Evolutionary conservation across 2,329 filamentous ascomycete species (phyloP).

Genomic region (Drechslerella coelobrocha): DNA sequence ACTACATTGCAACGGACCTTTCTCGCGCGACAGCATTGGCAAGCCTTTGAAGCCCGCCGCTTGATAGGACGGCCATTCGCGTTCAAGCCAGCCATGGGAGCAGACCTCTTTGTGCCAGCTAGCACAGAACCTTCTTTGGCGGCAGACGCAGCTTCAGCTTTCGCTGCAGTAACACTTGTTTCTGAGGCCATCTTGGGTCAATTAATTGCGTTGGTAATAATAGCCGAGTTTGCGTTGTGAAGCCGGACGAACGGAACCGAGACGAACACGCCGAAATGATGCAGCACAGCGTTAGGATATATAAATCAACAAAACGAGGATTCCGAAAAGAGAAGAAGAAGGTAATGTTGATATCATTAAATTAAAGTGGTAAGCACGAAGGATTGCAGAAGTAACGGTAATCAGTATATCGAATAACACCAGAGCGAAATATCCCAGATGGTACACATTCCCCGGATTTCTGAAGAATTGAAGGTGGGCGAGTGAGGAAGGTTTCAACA

Average conservation of each 20-base stretch:
- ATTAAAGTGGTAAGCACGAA: background rate
- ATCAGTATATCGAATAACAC: slow-evolving; percentile 50
- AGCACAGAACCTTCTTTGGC: slow-evolving; percentile 19
- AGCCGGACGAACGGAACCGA: slow-evolving; percentile 39
- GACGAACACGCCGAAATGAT: background rate
- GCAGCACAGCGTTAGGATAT: background rate
- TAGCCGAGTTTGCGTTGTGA: slow-evolving; percentile 23
- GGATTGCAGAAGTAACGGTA: background rate
- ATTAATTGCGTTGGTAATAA: background rate
- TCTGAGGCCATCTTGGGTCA: slow-evolving; percentile 27
- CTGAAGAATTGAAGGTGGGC: slow-evolving; percentile 19
- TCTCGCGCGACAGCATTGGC: slow-evolving; percentile 83
- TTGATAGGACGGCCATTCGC: slow-evolving; percentile 69
- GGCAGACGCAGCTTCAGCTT: slow-evolving; percentile 1
- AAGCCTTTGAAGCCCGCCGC: slow-evolving; percentile 87
- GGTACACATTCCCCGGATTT: slow-evolving; percentile 49
- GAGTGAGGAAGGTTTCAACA: slow-evolving; percentile 34
- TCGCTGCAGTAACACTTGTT: slow-evolving; percentile 11
- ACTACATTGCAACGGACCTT: slow-evolving; percentile 96
- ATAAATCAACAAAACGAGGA: background rate
- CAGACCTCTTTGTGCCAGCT: slow-evolving; percentile 63
- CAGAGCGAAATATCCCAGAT: slow-evolving; percentile 50
- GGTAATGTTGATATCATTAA: slow-evolving; percentile 13
- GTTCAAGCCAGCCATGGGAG: slow-evolving; percentile 65
- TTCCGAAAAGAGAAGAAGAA: too few relatives aligned